Evolutionary conservation across 805 yeast species (phyloP).

Genomic region (Debaryomyces castellii): DNA sequence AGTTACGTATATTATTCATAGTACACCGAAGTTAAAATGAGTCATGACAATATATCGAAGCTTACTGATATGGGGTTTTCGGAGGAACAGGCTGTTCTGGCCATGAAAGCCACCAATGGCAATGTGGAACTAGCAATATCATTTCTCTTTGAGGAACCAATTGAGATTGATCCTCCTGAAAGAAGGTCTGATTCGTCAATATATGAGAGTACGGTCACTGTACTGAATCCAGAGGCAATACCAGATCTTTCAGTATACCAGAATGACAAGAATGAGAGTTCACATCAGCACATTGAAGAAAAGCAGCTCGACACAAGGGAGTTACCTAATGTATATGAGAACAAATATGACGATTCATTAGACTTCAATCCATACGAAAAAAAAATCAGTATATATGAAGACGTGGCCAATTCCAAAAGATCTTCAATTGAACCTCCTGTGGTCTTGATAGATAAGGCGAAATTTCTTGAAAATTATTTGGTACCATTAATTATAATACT

Average conservation of each 20-base stretch:
- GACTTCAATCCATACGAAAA: not conserved
- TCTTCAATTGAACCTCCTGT: slow-evolving; percentile 14
- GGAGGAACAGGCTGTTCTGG: slow-evolving; percentile 35
- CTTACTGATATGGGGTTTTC: slow-evolving; percentile 42
- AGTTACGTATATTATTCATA: not conserved
- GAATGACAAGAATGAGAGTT: not conserved
- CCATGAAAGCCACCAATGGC: slow-evolving; percentile 26
- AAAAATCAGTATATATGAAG: not conserved
- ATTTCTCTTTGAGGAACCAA: slow-evolving; percentile 35
- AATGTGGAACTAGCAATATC: slow-evolving; percentile 28
- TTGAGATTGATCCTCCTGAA: slow-evolving; percentile 12
- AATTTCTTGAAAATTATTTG: slow-evolving; percentile 23
- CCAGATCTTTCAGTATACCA: slow-evolving; percentile 22
- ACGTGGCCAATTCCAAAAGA: not conserved
- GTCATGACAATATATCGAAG: slow-evolving; percentile 15
- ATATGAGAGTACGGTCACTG: slow-evolving; percentile 21
- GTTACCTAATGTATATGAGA: not conserved
- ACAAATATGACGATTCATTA: not conserved
- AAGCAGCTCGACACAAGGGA: not conserved
- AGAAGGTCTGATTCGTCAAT: slow-evolving; percentile 5
- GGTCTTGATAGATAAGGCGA: slow-evolving; percentile 13
- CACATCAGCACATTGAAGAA: not conserved
- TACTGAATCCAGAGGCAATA: slow-evolving; percentile 30
- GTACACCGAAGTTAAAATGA: slow-evolving; percentile 5
- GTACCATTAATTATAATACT: slow-evolving; percentile 29